Evolutionary conservation across 2,329 filamentous ascomycete species (phyloP).

Genomic region (Hirsutella rhossiliensis): DNA sequence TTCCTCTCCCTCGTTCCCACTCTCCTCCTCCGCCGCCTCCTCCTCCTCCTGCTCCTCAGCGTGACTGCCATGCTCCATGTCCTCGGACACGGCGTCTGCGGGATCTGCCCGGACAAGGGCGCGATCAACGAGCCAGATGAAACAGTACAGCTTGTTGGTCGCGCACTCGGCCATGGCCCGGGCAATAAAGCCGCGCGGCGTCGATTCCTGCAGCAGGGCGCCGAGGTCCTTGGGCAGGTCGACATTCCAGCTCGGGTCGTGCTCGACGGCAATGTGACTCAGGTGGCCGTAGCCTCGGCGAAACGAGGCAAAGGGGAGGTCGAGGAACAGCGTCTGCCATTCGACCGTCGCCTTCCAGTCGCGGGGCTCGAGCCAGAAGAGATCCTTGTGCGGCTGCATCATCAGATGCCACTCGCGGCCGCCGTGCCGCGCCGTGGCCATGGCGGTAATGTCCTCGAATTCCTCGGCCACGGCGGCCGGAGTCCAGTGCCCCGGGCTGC

Average conservation of each 20-base stretch:
- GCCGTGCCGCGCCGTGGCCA: neutral
- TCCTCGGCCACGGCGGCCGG: neutral
- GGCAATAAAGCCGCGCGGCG: neutral
- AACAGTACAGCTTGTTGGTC: neutral
- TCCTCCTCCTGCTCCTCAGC: no score
- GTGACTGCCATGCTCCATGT: no score
- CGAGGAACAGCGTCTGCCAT: neutral
- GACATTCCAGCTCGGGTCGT: constrained; percentile 1
- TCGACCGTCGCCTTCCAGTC: neutral
- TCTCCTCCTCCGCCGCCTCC: no score
- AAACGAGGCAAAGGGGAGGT: neutral
- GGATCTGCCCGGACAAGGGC: neutral
- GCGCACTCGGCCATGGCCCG: constrained; percentile 1
- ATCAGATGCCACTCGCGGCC: neutral
- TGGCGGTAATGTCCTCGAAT: neutral
- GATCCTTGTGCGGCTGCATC: neutral
- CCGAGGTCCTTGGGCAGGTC: neutral
- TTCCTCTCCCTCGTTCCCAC: neutral
- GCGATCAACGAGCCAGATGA: constrained; percentile 1
- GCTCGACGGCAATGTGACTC: neutral
- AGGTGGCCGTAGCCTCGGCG: neutral
- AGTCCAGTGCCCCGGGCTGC: neutral
- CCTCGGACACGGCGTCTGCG: neutral
- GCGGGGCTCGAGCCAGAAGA: neutral
- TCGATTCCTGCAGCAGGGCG: neutral